Percentiles rank a stretch among this genome's conserved stretches.
phyloP scores from a whole-genome alignment of 2,329 filamentous ascomycete species.

The Exophiala lecanii-corni region DNA sequence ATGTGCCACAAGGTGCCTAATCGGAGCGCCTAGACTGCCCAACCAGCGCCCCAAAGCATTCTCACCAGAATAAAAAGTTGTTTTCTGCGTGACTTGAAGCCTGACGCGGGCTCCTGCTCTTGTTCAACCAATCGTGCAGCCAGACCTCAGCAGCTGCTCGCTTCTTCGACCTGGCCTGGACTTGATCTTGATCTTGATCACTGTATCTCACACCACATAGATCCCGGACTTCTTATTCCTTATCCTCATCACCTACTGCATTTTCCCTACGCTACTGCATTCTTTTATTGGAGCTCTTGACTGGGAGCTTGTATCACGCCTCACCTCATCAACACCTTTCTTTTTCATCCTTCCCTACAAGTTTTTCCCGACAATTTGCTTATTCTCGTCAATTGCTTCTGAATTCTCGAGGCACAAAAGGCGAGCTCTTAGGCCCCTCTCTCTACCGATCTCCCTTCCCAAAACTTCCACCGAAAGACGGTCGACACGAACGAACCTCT shows the following conservation, averaged over 20 bases:
- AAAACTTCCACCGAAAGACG: no score
- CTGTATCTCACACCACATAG: neutral
- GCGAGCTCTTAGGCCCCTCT: no score
- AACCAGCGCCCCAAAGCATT: no score
- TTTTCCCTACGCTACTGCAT: neutral
- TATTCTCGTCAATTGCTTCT: neutral
- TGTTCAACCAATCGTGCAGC: neutral
- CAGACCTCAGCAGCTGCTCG: neutral
- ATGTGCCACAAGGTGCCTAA: no score
- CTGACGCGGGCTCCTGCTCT: no score
- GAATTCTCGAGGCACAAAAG: no score
- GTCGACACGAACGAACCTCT: no score
- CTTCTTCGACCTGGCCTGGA: neutral
- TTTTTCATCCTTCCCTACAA: neutral
- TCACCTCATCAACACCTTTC: neutral
- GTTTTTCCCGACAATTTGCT: neutral
- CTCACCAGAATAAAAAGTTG: no score
- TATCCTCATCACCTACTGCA: neutral
- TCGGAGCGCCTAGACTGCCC: no score
- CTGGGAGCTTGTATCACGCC: neutral
- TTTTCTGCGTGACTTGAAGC: no score
- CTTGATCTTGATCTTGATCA: neutral
- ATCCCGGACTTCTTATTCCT: neutral
- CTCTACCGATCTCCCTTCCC: no score
- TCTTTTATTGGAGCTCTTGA: neutral